Evolutionary conservation across 768 basidiomycete species (phyloP), one percentile per base, ranked within the genome.

Genomic region (Boletus vermiculosoides): DNA sequence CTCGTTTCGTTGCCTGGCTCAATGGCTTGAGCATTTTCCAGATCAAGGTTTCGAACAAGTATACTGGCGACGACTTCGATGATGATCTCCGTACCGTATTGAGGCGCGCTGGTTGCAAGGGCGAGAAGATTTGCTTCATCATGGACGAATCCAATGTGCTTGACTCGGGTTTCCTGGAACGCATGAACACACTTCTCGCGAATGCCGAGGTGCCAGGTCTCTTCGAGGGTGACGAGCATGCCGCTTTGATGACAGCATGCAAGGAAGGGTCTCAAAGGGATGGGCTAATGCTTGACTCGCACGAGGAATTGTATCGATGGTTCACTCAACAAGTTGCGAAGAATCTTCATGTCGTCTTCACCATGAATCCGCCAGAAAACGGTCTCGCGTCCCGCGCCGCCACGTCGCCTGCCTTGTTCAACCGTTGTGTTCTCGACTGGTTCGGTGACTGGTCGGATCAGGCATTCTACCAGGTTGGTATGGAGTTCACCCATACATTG

Each of bases 201-300:
- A 99, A 99, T 66, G 97, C 97, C n/a, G 97, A 99, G 72, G 95
- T 99, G n/a, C 97, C 97, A 0, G 97, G 97, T 73, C 81, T 99
- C n/a, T 99, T 99, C 70, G 97, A 99, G 74, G 97, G 97, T n/a
- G 97, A 99, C 66, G 97, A 99, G 70, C 89, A 98, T 70, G 87
- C 96, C 20, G 92, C 95, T 50, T 78, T 99, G 55, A 98, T 98
- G 95, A 98, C 97, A 5, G 94, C 97, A 1, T 98, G 97, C 77
- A 98, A 97, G 71, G 97, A 98, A 74, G 97, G 97, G 6, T 97
- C 97, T n/a, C 95, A 98, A 68, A 86, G 97, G 15, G 97, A 99
- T 62, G 97, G 97, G 12, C 77, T 98, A 31, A 98, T 99, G 94
- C 79, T 99, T 10, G 97, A 98, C 74, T 96, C 95, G 34, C 94